A percentile compares a stretch with the other conserved stretches of the same genome.
phyloP scores from a whole-genome alignment of 306 rosid genomes.

The Alnus glutinosa region DNA sequence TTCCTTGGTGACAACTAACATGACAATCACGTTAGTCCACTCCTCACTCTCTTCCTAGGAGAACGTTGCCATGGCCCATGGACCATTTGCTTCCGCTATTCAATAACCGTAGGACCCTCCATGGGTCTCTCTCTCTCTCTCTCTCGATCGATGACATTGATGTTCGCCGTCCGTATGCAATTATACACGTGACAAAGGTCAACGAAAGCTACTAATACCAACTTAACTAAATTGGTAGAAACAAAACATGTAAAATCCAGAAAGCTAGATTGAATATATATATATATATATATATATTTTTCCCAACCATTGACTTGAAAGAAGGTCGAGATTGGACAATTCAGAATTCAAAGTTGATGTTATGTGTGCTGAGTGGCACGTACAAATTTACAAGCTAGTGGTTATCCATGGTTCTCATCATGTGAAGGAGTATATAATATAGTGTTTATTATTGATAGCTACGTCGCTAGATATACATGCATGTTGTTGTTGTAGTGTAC shows the following conservation, averaged over 20 bases:
- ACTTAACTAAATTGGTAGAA: constrained; percentile 7
- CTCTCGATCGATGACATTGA: not conserved
- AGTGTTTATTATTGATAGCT: not conserved
- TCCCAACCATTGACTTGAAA: constrained; percentile 22
- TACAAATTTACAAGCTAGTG: constrained; percentile 3
- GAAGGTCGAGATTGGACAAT: constrained; percentile 6
- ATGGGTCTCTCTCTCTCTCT: not conserved
- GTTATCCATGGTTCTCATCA: not conserved
- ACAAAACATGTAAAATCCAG: constrained; percentile 26
- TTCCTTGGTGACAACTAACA: constrained; percentile 68
- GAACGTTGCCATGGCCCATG: constrained; percentile 65
- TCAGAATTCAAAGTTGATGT: constrained; percentile 25
- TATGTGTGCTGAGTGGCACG: constrained; percentile 6
- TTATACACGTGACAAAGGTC: constrained; percentile 26
- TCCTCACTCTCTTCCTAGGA: constrained; percentile 45
- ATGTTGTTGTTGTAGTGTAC: not conserved
- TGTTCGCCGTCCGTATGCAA: constrained; percentile 4
- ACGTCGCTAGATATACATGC: not conserved
- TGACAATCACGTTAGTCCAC: constrained; percentile 69
- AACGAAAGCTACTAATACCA: constrained; percentile 40
- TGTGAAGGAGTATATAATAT: not conserved
- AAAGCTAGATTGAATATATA: constrained; percentile 1
- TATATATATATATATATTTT: not conserved
- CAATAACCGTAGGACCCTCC: constrained; percentile 49
- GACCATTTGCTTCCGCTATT: constrained; percentile 56